These are phyloP conservation scores for Lasiosphaeria hispida DNA, from an alignment of 495 filamentous ascomycete genomes.

Conservation along the genomic window DNA sequence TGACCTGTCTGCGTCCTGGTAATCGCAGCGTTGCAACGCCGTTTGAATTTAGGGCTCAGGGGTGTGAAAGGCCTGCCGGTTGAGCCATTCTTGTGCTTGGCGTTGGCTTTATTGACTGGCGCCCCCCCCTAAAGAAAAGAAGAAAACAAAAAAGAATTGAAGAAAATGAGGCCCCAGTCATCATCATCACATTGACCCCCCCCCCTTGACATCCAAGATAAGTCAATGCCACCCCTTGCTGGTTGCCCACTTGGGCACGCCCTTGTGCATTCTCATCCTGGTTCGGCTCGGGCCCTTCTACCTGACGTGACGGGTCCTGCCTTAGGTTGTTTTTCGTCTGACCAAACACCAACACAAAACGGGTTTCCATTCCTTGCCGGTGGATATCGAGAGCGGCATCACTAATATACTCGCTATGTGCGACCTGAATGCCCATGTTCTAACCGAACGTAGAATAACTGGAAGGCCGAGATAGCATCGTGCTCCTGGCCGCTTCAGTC, in stretches of 20 bases:
- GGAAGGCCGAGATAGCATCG: not conserved
- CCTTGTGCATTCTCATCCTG: slow-evolving; percentile 1
- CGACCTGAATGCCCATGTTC: not conserved
- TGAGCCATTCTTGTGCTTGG: slow-evolving; percentile 2
- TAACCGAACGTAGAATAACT: not conserved
- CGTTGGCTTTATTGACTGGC: slow-evolving; percentile 1
- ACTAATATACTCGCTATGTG: too few species aligned
- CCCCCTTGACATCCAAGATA: slow-evolving; percentile 2
- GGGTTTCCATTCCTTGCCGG: too few species aligned
- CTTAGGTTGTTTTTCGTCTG: too few species aligned
- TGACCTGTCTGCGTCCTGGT: not conserved
- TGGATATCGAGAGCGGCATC: too few species aligned
- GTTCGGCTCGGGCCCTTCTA: slow-evolving; percentile 1
- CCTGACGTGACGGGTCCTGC: not conserved
- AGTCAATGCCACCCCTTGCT: not conserved
- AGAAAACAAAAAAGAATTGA: slow-evolving; percentile 1
- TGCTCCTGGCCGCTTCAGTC: not conserved
- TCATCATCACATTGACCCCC: slow-evolving; percentile 6
- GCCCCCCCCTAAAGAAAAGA: not conserved
- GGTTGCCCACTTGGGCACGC: slow-evolving; percentile 7
- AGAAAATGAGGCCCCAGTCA: slow-evolving; percentile 3
- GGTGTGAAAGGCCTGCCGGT: not conserved
- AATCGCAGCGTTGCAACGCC: slow-evolving; percentile 10
- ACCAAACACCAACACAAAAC: too few species aligned
- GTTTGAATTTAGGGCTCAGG: slow-evolving; percentile 8